Base-by-base conservation (phyloP, 139 green algal species). In the Nannochloris sp. region DNA sequence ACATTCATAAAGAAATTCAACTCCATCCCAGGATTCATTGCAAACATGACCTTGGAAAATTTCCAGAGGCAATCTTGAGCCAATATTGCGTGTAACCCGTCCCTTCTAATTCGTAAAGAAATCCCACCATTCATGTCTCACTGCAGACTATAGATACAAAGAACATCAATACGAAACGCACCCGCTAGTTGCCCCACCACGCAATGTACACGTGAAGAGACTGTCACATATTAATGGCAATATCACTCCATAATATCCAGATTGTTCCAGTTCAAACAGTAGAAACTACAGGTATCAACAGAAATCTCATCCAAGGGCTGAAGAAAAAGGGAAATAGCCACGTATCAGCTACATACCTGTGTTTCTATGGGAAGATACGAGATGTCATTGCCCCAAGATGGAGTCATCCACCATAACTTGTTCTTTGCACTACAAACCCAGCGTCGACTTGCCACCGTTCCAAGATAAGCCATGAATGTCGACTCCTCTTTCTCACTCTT, bases 381-480 rank as follows among this genome's bases (percentile, higher is more conserved):
- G 6, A 77, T 76, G 20, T 29, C 77, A 8, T n/a, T 77, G 45
- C 89, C 86, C 89, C 88, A 95, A 75, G 90, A 83, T 5, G 91
- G 91, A 8, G 87, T 92, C 89, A 95, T 93, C 89, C 89, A 95
- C 85, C 85, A 94, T 43, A 95, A 78, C 80, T 93, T 93, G 74
- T 83, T 85, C 49, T 85, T 75, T 2, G 86, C 86, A 64, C 78
- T 88, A 2, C 71, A 77, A 29, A 91, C 65, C 70, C 84, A 87
- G 17, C 73, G 75, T 49, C 67, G 63, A 61, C 76, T 84, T 29
- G 25, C 20, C 30, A 83, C 56, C 59, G 49, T 55, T 30, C 74
- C 78, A 25, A 84, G 48, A 2, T 23, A 11, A 23, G n/a, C 16
- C 46, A 28, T 23, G 14, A 53, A 53, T 53, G 9, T 53, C 17